Base-by-base conservation (phyloP, 768 basidiomycete genomes). In the Podaxis rugospora region DNA sequence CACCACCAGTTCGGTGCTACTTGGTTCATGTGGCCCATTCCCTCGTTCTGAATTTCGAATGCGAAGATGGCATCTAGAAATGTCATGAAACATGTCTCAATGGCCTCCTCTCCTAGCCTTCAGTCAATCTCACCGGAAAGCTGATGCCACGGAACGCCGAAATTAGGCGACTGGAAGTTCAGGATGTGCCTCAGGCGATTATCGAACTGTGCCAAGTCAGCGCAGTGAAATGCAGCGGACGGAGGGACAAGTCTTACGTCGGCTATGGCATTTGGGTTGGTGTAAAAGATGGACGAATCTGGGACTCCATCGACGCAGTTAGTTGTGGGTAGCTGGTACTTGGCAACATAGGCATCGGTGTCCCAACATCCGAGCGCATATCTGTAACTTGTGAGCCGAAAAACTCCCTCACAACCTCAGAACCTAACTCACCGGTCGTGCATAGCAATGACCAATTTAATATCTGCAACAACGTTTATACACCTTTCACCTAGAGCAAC, bases 1-100 rank as follows among this genome's bases (percentile, higher is more conserved):
- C 68, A 69, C 69, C 69, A 69, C 69, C 69, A 69, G 56, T 67
- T 58, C 9, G 69, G 69, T 32, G 69, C 69, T 13, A 68, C 66
- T 42, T 69, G 69, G 37, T 68, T 64, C 69, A 69, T 69, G 47
- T 69, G 69, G 2, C 69, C 69, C 69, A 69, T 69, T 58, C 66
- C 69, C 63, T 69, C 69, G n/a, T 69, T 69, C 54, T 69, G 55
- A 14, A 68, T 65, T 56, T 69, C 69, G 50, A 69, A 68, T 4
- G 69, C 58, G 55, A 69, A 69, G 21, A 69, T 69, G 25, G 66
- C 69, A 49, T 69, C 69, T 69, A 39, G 16, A n/a, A n/a, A 27
- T 55, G 25, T 9, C 37, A 13, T 9, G 35, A 37, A 16, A 50
- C 40, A 21, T 3, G 18, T 18, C 2, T 23, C 44, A 46, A 21